phyloP scores from a whole-genome alignment of 1,139 yeast genomes.

The Saccharomyces hybrid region DNA sequence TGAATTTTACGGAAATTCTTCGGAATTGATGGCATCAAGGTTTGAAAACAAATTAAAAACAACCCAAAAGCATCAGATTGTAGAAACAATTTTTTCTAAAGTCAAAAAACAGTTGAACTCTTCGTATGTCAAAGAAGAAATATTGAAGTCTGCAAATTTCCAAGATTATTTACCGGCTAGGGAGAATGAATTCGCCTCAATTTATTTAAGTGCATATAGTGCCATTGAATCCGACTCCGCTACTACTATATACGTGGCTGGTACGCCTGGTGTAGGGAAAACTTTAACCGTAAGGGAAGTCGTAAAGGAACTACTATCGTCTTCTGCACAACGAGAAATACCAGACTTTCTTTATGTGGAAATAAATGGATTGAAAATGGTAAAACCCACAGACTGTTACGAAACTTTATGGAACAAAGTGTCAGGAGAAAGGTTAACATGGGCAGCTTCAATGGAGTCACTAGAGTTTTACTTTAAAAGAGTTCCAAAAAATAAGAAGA shows the following conservation, averaged over 20 bases:
- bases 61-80: conserved; percentile 22
- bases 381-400: conserved; percentile 81
- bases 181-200: conserved; percentile 73
- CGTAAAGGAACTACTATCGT: conserved; percentile 52
- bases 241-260: conserved; percentile 82
- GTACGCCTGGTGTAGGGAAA: conserved; percentile 97
- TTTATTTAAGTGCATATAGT: conserved; percentile 64
- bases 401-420: conserved; percentile 74
- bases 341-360: conserved; percentile 67
- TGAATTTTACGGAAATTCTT: conserved; percentile 23
- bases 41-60: conserved; percentile 26
- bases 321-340: conserved; percentile 41
- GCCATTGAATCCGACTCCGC: conserved; percentile 72
- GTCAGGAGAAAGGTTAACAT: conserved; percentile 52
- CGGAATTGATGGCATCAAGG: conserved; percentile 21
- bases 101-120: conserved; percentile 31
- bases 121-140: conserved; percentile 29
- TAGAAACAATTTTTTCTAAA: conserved; percentile 31
- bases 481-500: conserved; percentile 29
- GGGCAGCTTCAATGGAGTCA: conserved; percentile 54
- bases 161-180: conserved; percentile 63
- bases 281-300: conserved; percentile 92
- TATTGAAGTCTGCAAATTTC: conserved; percentile 25
- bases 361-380: conserved; percentile 81
- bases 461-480: conserved; percentile 46